Conservation (phyloP, 2,329 filamentous ascomycete genomes). For the Ophiostoma himal-ulmi region DNA sequence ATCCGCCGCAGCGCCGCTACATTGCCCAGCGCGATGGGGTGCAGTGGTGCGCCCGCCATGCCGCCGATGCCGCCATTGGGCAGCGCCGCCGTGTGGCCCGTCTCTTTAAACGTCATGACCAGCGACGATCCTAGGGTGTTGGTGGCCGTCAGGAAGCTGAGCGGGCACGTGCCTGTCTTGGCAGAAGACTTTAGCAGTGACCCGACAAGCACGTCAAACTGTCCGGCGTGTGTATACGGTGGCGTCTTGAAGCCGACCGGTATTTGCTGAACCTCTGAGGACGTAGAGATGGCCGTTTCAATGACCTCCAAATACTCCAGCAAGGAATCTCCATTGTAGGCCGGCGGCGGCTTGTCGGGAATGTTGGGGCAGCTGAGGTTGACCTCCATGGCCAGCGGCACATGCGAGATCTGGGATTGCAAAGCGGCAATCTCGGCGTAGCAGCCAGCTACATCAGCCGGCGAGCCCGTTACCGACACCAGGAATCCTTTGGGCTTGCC, state of each 20-base stretch:
- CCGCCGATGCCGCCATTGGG: slow-evolving; percentile 59
- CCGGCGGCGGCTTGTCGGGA: slow-evolving; percentile 59
- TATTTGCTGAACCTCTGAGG: slow-evolving; percentile 27
- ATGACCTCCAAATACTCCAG: slow-evolving; percentile 50
- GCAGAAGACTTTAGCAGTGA: slow-evolving; percentile 40
- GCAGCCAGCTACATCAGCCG: slow-evolving; percentile 51
- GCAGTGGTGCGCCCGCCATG: slow-evolving; percentile 64
- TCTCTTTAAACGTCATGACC: slow-evolving; percentile 39
- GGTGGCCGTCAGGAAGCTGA: slow-evolving; percentile 66
- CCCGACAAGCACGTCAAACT: slow-evolving; percentile 54
- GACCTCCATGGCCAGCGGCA: slow-evolving; percentile 63
- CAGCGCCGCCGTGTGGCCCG: slow-evolving; percentile 42
- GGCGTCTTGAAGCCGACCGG: slow-evolving; percentile 65
- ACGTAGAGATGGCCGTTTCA: background rate
- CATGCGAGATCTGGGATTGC: slow-evolving; percentile 27
- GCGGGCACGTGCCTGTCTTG: slow-evolving; percentile 33
- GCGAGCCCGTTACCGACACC: slow-evolving; percentile 63
- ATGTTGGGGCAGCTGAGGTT: slow-evolving; percentile 80
- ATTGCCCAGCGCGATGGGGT: slow-evolving; percentile 69
- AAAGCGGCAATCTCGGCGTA: slow-evolving; percentile 46
- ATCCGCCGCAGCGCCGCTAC: slow-evolving; percentile 60
- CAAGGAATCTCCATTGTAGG: slow-evolving; percentile 54
- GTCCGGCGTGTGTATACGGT: slow-evolving; percentile 64
- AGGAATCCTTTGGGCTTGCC: slow-evolving; percentile 53
- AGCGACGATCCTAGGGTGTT: slow-evolving; percentile 68